Conservation (phyloP, 345 rosid genomes). For the Syzygium jambos region DNA sequence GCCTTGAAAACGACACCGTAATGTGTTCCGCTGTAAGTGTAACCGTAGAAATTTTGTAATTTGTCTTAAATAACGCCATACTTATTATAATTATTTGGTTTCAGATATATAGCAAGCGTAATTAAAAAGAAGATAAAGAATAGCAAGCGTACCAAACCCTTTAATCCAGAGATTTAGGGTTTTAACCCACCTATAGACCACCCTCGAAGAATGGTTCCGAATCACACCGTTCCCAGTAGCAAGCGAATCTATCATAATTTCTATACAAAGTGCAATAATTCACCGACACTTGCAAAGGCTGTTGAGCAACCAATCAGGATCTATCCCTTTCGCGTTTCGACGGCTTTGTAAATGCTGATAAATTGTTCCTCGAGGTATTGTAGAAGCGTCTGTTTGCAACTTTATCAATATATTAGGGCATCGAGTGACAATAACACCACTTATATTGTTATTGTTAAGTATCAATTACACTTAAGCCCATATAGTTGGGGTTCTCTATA, state of each 20-base stretch:
- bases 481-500: too few species aligned
- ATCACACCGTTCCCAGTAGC: accelerated
- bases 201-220: accelerated
- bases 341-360: too few species aligned
- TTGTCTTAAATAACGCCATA: neutral
- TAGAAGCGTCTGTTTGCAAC: too few species aligned
- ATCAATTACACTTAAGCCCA: too few species aligned
- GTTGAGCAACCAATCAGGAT: too few species aligned
- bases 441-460: too few species aligned
- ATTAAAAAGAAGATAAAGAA: neutral
- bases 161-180: accelerated
- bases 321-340: too few species aligned
- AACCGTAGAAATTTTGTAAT: neutral
- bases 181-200: accelerated
- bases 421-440: too few species aligned
- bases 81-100: neutral
- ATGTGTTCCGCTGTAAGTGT: neutral
- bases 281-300: neutral
- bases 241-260: accelerated
- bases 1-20: neutral
- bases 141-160: neutral
- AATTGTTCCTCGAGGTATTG: too few species aligned
- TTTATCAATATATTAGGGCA: too few species aligned
- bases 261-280: accelerated
- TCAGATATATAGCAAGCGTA: neutral